Evolutionary conservation across 1,284 basidiomycete genomes (phyloP).

Genomic region (Malassezia pachydermatis): DNA sequence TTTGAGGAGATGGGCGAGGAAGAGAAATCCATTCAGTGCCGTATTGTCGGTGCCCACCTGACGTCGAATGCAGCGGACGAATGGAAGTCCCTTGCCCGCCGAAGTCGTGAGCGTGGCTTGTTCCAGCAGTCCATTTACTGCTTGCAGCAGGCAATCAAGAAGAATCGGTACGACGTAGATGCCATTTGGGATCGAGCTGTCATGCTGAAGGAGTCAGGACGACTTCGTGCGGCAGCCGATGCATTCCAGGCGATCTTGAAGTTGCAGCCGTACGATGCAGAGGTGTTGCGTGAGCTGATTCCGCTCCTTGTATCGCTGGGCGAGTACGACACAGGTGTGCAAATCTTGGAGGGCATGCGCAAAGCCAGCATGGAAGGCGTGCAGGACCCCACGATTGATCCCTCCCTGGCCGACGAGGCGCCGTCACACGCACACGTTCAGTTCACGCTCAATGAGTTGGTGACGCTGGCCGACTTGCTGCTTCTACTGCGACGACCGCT

Average conservation of each 20-base stretch:
- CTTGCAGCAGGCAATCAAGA: constrained; percentile 68
- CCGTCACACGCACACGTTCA: background rate
- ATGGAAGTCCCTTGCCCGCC: constrained; percentile 64
- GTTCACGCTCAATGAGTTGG: constrained; percentile 50
- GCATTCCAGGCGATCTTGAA: constrained; percentile 67
- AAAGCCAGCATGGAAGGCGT: constrained; percentile 48
- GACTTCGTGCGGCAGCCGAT: constrained; percentile 64
- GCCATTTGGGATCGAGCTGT: constrained; percentile 82
- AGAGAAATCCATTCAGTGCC: constrained; percentile 64
- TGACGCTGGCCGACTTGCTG: constrained; percentile 73
- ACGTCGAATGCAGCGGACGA: constrained; percentile 65
- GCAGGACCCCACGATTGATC: constrained; percentile 18
- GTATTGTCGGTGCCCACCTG: constrained; percentile 82
- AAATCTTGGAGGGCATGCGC: constrained; percentile 59
- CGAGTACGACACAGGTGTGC: constrained; percentile 59
- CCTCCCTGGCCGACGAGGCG: background rate
- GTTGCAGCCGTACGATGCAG: constrained; percentile 67
- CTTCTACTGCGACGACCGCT: constrained; percentile 63
- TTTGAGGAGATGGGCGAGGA: constrained; percentile 26
- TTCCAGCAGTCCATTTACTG: constrained; percentile 84
- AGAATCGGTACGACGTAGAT: constrained; percentile 70
- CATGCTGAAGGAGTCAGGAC: constrained; percentile 66
- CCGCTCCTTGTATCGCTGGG: constrained; percentile 64
- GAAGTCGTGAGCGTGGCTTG: constrained; percentile 58
- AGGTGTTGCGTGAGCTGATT: constrained; percentile 67